Base-by-base conservation (phyloP, 441 rosid species). In the Geranium incanum region DNA sequence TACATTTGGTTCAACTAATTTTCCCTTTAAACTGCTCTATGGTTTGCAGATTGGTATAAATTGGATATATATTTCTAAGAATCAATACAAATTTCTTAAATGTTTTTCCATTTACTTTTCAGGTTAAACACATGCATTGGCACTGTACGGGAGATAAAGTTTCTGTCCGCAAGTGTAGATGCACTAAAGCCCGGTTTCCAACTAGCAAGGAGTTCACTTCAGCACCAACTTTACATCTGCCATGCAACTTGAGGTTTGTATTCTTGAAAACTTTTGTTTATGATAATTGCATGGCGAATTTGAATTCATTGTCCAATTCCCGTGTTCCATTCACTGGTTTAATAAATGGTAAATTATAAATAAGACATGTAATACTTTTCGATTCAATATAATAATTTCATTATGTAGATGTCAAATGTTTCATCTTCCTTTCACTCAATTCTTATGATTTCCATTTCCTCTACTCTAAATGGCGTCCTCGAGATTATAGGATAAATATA, bases 121-220 rank as follows among this genome's bases (percentile, higher is more conserved):
- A 94, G 99, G 99, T 94, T 75, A 92, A 92, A 83, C 97, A 92
- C 83, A 76, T 94, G 90, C 93, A 94, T 76, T 94, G 97, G 97
- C 92, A 88, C 85, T 78, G 70, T 68, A 75, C 87, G 68, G 88
- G 86, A 68, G 90, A 87, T 69, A 77, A 88, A 81, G 86, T 89
- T 78, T 89, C 96, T 66, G 63, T 87, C 70, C 90, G 96, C 69
- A 97, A 94, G 77, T 94, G 99, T 78, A 83, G 97, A 82, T 88
- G 94, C 83, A 87, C 86, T 74, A 85, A 94, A 85, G 96, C 97
- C 48, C 83, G 82, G 69, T 75, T 94, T 72, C 99, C 97, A 60
- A 90, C 99, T 73, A 94, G 97, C 97, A 94, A 80, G 99, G 84
- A 85, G 55, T 48, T 0, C n/a, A n/a, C 59, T 50, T 13, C 16